Percentiles rank a stretch among this genome's conserved stretches.
phyloP scores from a whole-genome alignment of 73 alveolate genomes.

The Symbiodinium pilosum region DNA sequence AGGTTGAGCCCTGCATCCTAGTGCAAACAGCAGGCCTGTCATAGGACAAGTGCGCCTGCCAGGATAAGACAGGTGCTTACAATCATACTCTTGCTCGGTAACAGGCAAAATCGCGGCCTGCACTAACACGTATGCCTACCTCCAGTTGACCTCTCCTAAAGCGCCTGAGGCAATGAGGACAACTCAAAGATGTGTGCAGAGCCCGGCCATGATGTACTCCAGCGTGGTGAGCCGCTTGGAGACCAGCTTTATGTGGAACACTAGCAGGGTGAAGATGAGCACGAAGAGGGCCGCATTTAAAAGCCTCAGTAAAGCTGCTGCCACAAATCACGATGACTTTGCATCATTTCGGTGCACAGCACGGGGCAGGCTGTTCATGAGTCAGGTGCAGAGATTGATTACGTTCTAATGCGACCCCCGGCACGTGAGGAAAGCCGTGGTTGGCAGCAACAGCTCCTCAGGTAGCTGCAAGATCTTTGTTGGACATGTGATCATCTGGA shows the following conservation, averaged over 20 bases:
- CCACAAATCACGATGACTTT: not conserved
- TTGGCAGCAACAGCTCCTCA: not conserved
- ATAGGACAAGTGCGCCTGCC: constrained; percentile 4
- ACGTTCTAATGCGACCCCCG: not conserved
- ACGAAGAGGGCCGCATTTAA: constrained; percentile 38
- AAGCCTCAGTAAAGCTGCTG: not conserved
- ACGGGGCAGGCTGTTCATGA: too few relatives aligned
- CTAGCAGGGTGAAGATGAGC: constrained; percentile 40
- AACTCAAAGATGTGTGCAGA: too few relatives aligned
- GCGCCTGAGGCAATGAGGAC: too few relatives aligned
- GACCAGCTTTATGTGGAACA: constrained; percentile 37
- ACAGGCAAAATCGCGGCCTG: not conserved
- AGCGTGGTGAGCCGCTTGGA: constrained; percentile 45
- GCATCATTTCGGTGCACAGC: too few relatives aligned
- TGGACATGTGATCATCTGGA: too few relatives aligned
- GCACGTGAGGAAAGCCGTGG: not conserved
- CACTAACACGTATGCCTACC: too few relatives aligned
- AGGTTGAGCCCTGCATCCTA: too few relatives aligned
- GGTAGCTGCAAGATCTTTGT: too few relatives aligned
- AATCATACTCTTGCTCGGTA: not conserved
- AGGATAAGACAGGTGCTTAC: not conserved
- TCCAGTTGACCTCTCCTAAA: too few relatives aligned
- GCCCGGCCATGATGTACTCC: constrained; percentile 68
- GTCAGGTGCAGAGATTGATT: too few relatives aligned
- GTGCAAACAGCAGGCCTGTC: too few relatives aligned